Conservation (phyloP, 768 basidiomycete species). For the Tricholoma bakamatsutake region DNA sequence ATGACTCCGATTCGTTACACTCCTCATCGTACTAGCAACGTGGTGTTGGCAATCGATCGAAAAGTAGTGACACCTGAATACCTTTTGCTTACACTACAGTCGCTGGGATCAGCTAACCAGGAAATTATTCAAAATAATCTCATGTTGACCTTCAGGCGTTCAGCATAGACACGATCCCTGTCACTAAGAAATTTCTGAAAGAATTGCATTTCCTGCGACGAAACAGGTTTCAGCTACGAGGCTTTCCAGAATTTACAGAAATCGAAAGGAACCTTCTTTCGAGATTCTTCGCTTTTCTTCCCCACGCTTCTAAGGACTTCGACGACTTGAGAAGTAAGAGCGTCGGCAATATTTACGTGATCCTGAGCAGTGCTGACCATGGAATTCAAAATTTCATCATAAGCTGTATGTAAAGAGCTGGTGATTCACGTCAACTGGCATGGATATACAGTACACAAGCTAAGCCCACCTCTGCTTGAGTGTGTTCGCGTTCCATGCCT, state of each 20-base stretch:
- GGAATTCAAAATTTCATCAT: slow-evolving; percentile 59
- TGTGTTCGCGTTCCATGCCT: slow-evolving; percentile 47
- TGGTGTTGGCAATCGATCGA: neutral
- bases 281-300: slow-evolving; percentile 56
- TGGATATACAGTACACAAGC: neutral
- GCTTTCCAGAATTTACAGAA: slow-evolving; percentile 1
- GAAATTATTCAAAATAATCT: neutral
- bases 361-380: slow-evolving; percentile 58
- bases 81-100: slow-evolving; percentile 59
- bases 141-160: slow-evolving; percentile 59
- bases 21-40: slow-evolving; percentile 68
- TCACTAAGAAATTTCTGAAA: slow-evolving; percentile 69
- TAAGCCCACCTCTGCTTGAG: slow-evolving; percentile 49
- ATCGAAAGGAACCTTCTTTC: slow-evolving; percentile 51
- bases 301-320: slow-evolving; percentile 59
- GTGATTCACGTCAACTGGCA: slow-evolving; percentile 7
- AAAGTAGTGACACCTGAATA: slow-evolving; percentile 12
- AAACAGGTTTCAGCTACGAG: slow-evolving; percentile 2
- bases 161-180: slow-evolving; percentile 59
- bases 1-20: slow-evolving; percentile 64
- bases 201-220: slow-evolving; percentile 56
- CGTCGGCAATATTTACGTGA: slow-evolving; percentile 63
- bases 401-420: slow-evolving; percentile 73
- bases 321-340: slow-evolving; percentile 50
- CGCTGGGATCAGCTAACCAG: neutral